Conservation (phyloP, 495 filamentous ascomycete genomes). For the Entonaema liquescens region DNA sequence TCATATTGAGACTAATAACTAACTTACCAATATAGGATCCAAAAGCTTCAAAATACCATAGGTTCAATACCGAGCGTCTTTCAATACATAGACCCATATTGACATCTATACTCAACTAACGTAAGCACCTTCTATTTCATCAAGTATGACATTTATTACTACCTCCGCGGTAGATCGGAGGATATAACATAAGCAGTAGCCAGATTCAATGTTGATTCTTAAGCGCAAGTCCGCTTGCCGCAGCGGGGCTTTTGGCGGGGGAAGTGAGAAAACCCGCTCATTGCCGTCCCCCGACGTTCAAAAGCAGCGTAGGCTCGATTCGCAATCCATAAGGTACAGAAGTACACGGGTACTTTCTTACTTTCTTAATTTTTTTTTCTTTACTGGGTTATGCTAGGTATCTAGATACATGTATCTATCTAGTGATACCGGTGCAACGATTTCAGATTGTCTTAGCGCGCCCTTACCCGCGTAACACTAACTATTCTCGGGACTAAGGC, state of each 20-base stretch:
- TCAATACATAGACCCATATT: neutral
- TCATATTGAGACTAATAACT: too few species aligned
- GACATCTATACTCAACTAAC: neutral
- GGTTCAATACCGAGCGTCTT: neutral
- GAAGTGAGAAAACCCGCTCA: constrained; percentile 3
- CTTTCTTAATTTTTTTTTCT: too few species aligned
- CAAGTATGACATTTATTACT: neutral
- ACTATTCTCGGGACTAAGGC: neutral
- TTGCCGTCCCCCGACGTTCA: neutral
- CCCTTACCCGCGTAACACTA: neutral
- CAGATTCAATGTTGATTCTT: neutral
- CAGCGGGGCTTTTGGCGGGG: neutral
- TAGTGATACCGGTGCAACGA: neutral
- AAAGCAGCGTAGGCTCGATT: neutral
- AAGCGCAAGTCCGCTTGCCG: neutral
- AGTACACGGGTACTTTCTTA: neutral
- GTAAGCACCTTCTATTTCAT: constrained; percentile 3
- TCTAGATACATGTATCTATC: neutral
- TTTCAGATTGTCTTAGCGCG: constrained; percentile 2
- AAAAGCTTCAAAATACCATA: neutral
- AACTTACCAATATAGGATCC: neutral
- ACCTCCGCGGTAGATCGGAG: neutral
- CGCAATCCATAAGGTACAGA: neutral
- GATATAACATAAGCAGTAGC: neutral
- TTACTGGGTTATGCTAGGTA: neutral